A percentile compares a stretch with the other conserved stretches of the same genome.
phyloP scores from a whole-genome alignment of 2,329 filamentous ascomycete genomes.

The Nemania sp. region DNA sequence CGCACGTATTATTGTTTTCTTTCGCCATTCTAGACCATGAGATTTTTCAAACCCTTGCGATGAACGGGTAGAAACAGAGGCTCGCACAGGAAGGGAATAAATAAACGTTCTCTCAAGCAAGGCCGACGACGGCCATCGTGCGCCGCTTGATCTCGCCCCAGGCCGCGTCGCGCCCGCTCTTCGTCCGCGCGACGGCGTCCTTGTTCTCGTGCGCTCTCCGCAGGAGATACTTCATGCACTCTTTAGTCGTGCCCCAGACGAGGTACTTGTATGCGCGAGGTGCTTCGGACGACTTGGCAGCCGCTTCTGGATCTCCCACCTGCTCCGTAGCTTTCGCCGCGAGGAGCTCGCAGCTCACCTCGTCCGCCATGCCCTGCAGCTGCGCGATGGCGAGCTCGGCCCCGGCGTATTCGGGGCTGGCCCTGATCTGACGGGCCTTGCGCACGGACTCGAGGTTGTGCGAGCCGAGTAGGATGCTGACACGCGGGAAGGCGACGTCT shows the following conservation, averaged over 20 bases:
- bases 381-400: conserved; percentile 70
- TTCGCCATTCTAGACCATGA: background rate
- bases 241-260: conserved; percentile 71
- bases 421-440: conserved; percentile 57
- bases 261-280: conserved; percentile 66
- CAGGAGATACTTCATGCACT: conserved; percentile 86
- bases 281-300: conserved; percentile 18
- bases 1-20: conserved; percentile 5
- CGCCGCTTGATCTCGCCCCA: conserved; percentile 64
- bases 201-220: conserved; percentile 75
- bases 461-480: conserved; percentile 74
- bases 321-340: conserved; percentile 23
- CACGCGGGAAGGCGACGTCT: conserved; percentile 54
- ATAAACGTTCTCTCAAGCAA: conserved; percentile 18
- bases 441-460: conserved; percentile 79
- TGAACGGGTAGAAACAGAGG: background rate
- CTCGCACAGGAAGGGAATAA: background rate
- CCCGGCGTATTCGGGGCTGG: conserved; percentile 46
- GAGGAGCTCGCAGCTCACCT: conserved; percentile 72
- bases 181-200: conserved; percentile 68
- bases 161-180: conserved; percentile 65
- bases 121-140: conserved; percentile 47
- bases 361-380: conserved; percentile 94
- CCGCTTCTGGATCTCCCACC: background rate
- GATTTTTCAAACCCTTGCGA: background rate